Base-by-base conservation (phyloP, 1,139 yeast genomes). In the Neolecta irregularis region DNA sequence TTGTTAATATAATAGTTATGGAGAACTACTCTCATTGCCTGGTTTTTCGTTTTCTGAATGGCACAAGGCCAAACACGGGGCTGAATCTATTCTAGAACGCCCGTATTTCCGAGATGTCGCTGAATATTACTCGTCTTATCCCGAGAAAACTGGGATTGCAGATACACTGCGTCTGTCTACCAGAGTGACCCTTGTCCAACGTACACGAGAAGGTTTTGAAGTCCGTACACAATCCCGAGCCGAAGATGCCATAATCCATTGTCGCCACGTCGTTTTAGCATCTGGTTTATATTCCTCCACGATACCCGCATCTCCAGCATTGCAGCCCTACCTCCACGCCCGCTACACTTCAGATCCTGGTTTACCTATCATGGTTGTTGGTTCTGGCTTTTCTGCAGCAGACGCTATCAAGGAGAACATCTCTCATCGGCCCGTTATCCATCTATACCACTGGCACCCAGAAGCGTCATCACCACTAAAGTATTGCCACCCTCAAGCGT, bases 311-410 rank as follows among this genome's bases (percentile, higher is more conserved):
- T 42, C 41, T 22, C 38, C 41, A 3, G 15, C 36, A 5, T 32
- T 44, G 16, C 25, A 23, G 19, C 41, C 35, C 2, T 32, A 21
- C 24, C 30, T 30, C 22, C 17, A 22, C 12, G 35, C 31, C 16
- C 24, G 15, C 17, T 13, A 18, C 20, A 22, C 13, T 11, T 15
- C 16, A 3, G 6, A 12, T 9, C 19, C 22, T 6, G 19, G 23
- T 8, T 33, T 23, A 9, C 38, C 51, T 2, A 39, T 48, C 2
- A 45, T 55, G n/a, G 48, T 55, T 1, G 39, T 55, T n/a, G 60
- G 60, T 1, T 46, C 57, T 1, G 60, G 60, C 2, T 53, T 55
- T 19, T 51, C 57, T 5, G 58, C 60, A 1, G 60, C 60, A 2
- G 60, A 55, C 30, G 54, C 56, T 1, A 41, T 55, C 8, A 36